phyloP scores from a whole-genome alignment of 148 eudicot species.

The Fagopyrum esculentum region DNA sequence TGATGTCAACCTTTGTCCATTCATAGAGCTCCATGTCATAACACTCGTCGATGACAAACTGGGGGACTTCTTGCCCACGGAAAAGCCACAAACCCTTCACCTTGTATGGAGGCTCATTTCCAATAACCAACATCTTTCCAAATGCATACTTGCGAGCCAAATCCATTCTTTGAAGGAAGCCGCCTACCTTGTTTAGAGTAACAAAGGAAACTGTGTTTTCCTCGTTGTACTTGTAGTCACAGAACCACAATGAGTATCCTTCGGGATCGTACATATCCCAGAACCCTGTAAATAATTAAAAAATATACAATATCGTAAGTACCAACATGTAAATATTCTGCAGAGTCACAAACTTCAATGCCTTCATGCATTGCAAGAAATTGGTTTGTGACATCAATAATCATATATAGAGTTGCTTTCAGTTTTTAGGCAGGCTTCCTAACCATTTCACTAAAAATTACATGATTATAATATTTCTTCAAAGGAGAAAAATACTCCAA shows the following conservation, averaged over 20 bases:
- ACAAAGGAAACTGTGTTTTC: constrained; percentile 42
- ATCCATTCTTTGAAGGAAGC: constrained; percentile 44
- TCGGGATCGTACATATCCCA: constrained; percentile 86
- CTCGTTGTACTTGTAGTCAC: constrained; percentile 42
- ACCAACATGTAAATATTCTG: too few species aligned
- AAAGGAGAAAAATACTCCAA: too few species aligned
- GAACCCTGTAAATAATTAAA: constrained; percentile 39
- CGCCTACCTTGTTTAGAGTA: constrained; percentile 38
- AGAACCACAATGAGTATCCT: constrained; percentile 39
- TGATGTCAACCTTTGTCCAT: constrained; percentile 38
- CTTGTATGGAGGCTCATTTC: constrained; percentile 32
- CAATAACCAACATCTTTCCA: constrained; percentile 40
- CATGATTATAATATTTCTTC: too few species aligned
- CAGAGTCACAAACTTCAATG: not conserved
- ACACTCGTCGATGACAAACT: constrained; percentile 40
- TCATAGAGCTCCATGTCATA: constrained; percentile 47
- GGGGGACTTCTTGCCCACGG: constrained; percentile 38
- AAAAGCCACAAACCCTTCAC: constrained; percentile 44
- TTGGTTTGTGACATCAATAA: too few species aligned
- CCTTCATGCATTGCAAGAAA: too few species aligned
- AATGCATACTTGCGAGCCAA: constrained; percentile 39
- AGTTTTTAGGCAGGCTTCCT: too few species aligned
- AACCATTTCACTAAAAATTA: too few species aligned
- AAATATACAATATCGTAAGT: not conserved
- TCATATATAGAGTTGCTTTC: too few species aligned